Evolutionary conservation across 495 filamentous ascomycete genomes (phyloP), one percentile per base, ranked within the genome.

Genomic region (Aspergillus ostianus): DNA sequence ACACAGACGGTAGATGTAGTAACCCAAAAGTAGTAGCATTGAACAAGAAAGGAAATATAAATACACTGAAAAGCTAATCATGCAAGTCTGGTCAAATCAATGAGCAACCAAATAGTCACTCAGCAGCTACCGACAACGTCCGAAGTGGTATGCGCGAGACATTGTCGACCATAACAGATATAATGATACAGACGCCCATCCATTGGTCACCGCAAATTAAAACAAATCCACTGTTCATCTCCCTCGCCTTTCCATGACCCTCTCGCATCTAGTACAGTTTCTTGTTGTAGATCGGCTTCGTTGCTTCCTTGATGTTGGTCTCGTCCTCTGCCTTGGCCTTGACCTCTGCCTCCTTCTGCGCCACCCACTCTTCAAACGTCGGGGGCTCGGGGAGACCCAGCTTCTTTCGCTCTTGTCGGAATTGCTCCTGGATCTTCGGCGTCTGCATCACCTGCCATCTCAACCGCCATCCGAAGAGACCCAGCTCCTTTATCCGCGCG

Each of bases 381-480:
- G 67, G 63, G 17, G 76, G 73, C 44, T 76, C 69, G 0, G 73
- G 75, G 56, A 86, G 65, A 12, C 81, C 84, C 64, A 80, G 51
- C 51, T 57, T 70, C 62, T 69, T 72, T 57, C 88, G 77, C 78
- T 92, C 75, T 47, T 65, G 59, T 48, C 72, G 72, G 61, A 91
- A 87, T 61, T 82, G 72, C 63, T 79, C 79, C 64, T 81, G 82
- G 29, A 93, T 80, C 45, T 69, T 71, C 3, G 80, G 77, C 2
- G 84, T 88, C 77, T 91, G 88, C 87, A 97, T 89, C 53, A 97
- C 75, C 62, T 85, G 78, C 90, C 91, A 96, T 65, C 94, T 77
- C 62, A 98, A 77, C 54, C 84, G 77, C 94, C 94, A 98, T 13
- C 94, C 94, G 60, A 84, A 87, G 54, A 91, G 82, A 4, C 94